These are phyloP conservation scores for Podospora conica DNA, from an alignment of 495 filamentous ascomycete species.

Conservation along the genomic window DNA sequence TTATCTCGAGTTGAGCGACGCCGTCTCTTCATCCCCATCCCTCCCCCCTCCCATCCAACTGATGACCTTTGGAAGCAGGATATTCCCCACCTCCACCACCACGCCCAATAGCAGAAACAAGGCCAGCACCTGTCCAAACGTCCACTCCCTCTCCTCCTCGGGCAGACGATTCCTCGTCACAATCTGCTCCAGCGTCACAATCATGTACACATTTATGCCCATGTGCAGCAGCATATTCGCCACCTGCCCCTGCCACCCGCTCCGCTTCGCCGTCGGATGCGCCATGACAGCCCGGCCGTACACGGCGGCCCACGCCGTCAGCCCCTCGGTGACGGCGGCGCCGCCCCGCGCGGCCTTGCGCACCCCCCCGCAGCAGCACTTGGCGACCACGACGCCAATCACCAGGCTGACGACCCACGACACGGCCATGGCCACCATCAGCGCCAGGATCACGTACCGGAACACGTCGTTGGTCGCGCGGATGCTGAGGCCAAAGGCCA, in stretches of 20 bases:
- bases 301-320: neutral
- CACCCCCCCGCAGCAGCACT: neutral
- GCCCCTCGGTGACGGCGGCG: neutral
- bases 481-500: neutral
- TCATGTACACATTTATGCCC: neutral
- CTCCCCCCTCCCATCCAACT: neutral
- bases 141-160: neutral
- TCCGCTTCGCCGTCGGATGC: neutral
- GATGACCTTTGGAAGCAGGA: neutral
- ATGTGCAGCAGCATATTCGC: neutral
- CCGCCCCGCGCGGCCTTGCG: no score
- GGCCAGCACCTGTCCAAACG: neutral
- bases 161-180: neutral
- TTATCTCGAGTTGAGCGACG: neutral
- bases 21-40: neutral
- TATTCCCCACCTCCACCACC: neutral
- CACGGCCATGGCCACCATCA: neutral
- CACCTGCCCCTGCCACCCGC: neutral
- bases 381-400: neutral
- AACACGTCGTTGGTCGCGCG: neutral
- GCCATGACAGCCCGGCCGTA: neutral
- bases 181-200: neutral
- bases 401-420: neutral
- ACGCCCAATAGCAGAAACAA: neutral
- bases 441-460: neutral